Conservation (phyloP, 2,329 filamentous ascomycete genomes). For the Cercospora sesami region DNA sequence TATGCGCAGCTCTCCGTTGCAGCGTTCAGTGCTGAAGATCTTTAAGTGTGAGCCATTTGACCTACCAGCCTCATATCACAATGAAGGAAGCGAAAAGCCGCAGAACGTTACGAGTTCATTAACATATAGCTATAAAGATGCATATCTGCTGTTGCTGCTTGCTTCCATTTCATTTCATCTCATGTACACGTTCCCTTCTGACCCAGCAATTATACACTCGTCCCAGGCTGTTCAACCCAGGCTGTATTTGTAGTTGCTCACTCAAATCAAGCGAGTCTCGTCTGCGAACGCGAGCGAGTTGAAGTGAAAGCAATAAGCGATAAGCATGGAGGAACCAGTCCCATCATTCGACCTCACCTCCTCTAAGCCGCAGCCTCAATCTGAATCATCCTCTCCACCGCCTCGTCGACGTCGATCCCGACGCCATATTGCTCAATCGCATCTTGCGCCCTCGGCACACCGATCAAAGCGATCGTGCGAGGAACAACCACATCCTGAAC, state of each 20-base stretch:
- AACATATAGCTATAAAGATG: too few species aligned
- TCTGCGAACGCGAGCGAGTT: neutral
- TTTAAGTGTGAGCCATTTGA: too few species aligned
- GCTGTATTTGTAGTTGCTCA: neutral
- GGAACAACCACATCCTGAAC: constrained; percentile 59
- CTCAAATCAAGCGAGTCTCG: neutral
- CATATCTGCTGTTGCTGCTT: neutral
- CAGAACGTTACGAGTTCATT: too few species aligned
- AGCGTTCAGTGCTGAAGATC: too few species aligned
- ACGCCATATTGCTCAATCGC: constrained; percentile 55
- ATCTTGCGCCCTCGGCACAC: constrained; percentile 59
- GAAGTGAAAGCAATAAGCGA: neutral
- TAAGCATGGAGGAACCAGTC: neutral
- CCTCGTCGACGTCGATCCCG: constrained; percentile 40
- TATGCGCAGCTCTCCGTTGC: too few species aligned
- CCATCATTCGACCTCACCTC: neutral
- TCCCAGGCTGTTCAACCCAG: neutral
- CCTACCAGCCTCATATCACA: too few species aligned
- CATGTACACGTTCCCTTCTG: neutral
- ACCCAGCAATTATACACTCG: neutral
- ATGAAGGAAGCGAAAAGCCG: too few species aligned
- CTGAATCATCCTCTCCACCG: constrained; percentile 37
- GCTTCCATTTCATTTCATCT: neutral
- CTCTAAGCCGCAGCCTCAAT: constrained; percentile 15
- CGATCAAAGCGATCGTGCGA: constrained; percentile 59